Base-by-base conservation (phyloP, 2,329 filamentous ascomycete species). In the Claviceps maximensis region DNA sequence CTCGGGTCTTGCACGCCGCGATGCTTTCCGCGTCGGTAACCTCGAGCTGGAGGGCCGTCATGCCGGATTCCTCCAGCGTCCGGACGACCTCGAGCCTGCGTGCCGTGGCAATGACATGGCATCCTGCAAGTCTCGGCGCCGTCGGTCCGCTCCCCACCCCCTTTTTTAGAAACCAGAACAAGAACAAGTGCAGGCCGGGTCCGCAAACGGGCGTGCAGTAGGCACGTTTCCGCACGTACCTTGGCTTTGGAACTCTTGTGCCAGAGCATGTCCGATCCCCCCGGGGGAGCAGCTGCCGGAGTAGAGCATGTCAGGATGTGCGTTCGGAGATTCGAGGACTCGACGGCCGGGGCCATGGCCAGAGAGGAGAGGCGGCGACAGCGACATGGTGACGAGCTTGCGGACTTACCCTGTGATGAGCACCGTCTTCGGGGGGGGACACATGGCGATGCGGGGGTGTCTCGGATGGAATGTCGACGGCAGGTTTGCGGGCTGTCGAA, bases 81-180 rank as follows among this genome's bases (percentile, higher is more conserved):
- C 65, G 58, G 52, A 80, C 67, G 13, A 78, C 72, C 41, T 74
- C 69, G 0, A 67, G 64, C 19, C 73, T 71, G 41, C 79, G 75
- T 15, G 77, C 77, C 1, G 78, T 78, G 0, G 77, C 77, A 55
- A 82, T 78, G 58, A 80, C 78, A 57, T 77, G 73, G 40, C 64
- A 68, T 29, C 63, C 62, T 67, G 38, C 2, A 40, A n/a, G n/a
- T n/a, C n/a, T n/a, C n/a, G n/a, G n/a, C n/a, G n/a, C n/a, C n/a
- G n/a, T n/a, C n/a, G n/a, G n/a, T n/a, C n/a, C n/a, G n/a, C n/a
- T n/a, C n/a, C n/a, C n/a, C n/a, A n/a, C n/a, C n/a, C n/a, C n/a
- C n/a, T n/a, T n/a, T n/a, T n/a, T n/a, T n/a, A n/a, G n/a, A n/a
- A n/a, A n/a, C n/a, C n/a, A n/a, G n/a, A n/a, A n/a, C n/a, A n/a